Evolutionary conservation across 495 filamentous ascomycete species (phyloP).

Genomic region (Lepidopterella palustris): DNA sequence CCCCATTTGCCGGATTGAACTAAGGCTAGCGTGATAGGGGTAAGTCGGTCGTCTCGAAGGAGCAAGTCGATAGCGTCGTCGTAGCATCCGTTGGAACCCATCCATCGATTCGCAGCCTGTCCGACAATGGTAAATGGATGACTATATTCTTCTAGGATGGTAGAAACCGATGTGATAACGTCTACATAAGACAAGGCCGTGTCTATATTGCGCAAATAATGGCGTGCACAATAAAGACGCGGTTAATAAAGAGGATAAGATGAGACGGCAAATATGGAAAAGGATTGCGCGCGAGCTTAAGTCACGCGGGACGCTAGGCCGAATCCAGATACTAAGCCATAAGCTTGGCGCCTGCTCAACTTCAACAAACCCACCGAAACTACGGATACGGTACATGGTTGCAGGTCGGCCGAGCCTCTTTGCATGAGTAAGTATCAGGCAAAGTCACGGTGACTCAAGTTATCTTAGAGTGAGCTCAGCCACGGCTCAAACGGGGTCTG

Average conservation of each 20-base stretch:
- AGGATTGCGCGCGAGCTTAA: no score
- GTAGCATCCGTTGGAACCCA: conserved; percentile 5
- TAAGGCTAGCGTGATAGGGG: conserved; percentile 4
- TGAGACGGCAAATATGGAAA: no score
- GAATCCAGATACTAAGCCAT: no score
- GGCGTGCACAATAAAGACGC: no score
- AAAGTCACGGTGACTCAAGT: background rate
- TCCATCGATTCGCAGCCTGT: conserved; percentile 5
- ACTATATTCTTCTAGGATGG: conserved; percentile 2
- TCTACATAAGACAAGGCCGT: conserved; percentile 3
- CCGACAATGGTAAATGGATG: conserved; percentile 5
- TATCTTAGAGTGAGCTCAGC: background rate
- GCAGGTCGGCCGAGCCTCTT: no score
- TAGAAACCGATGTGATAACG: conserved; percentile 4
- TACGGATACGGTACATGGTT: no score
- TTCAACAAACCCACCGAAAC: no score
- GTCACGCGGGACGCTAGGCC: no score
- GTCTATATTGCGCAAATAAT: no score
- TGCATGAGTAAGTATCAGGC: no score
- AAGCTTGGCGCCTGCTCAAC: no score
- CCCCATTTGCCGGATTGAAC: conserved; percentile 3
- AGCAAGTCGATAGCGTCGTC: conserved; percentile 4
- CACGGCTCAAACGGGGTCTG: background rate
- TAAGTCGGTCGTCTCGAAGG: conserved; percentile 2
- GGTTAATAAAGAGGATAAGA: no score